Base-by-base conservation (phyloP, 208 protist genomes). In the Leishmania lainsoni region DNA sequence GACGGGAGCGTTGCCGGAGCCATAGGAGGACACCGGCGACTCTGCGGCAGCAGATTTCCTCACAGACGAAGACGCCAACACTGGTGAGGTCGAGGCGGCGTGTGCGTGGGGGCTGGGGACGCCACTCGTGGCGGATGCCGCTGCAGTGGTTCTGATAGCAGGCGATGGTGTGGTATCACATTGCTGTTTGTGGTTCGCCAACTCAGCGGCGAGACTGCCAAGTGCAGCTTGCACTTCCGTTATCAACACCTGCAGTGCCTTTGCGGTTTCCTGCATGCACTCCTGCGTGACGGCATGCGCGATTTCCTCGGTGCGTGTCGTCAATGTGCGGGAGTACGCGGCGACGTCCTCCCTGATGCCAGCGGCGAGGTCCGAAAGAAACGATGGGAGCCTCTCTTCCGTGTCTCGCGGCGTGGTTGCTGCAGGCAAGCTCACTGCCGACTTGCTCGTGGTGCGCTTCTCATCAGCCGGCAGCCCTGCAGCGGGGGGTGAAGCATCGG, bases 301-400 rank as follows among this genome's bases (percentile, higher is more conserved):
- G 26, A 82, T 29, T 5, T 77, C 76, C 26, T 72, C 77, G 6
- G 74, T 75, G 61, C 66, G 61, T 32, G 78, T 26, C 22, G 65
- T 72, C 39, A 68, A 75, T 39, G 51, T 26, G 54, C 65, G 56
- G 3, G 66, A 65, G 73, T 80, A 80, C 26, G 39, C 74, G 26
- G 59, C 32, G 45, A 80, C 45, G 10, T 81, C 82, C 16, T 17
- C 69, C 5, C 54, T 56, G 39, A 86, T 32, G 29, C 54, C 48
- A 5, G 51, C 35, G n/a, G 74, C 72, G 68, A 82, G 80, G 39
- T 48, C 42, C 26, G 61, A 32, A 39, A 86, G 59, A 76, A 86
- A 77, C 29, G 63, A 9, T 17, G 48, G 65, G 26, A 86, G 32
- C 45, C 66, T 17, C 5, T 61, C 45, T 9, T 76, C 49, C 9